These are phyloP conservation scores for Cucumis melo DNA, from an alignment of 306 rosid genomes.

Conservation along the genomic window DNA sequence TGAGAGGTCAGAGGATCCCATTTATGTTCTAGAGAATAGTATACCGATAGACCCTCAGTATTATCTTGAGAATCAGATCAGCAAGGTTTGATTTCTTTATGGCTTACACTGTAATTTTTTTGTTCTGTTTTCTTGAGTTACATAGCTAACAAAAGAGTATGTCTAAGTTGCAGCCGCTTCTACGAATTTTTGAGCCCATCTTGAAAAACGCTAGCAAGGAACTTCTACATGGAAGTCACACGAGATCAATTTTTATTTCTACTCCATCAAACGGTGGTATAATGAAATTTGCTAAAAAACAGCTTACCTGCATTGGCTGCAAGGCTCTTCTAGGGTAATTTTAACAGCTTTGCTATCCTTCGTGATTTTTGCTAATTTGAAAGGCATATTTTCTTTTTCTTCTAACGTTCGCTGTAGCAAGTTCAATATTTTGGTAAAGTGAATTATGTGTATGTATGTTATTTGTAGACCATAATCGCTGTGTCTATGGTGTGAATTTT, in stretches of 20 bases:
- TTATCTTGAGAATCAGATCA: conserved; percentile 95
- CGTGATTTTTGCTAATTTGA: background rate
- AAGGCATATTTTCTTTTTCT: background rate
- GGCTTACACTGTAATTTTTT: background rate
- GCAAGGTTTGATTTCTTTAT: conserved; percentile 48
- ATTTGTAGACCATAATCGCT: background rate
- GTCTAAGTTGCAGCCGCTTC: conserved; percentile 63
- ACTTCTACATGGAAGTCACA: conserved; percentile 96
- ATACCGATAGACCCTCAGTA: conserved; percentile 94
- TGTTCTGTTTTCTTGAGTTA: conserved; percentile 8
- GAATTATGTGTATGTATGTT: background rate
- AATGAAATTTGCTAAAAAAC: conserved; percentile 83
- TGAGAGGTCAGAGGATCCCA: conserved; percentile 94
- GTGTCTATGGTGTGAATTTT: no score
- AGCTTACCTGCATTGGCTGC: conserved; percentile 84
- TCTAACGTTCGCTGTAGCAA: background rate
- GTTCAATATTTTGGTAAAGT: background rate
- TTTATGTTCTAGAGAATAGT: conserved; percentile 87
- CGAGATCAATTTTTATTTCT: conserved; percentile 82
- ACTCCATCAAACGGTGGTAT: conserved; percentile 90
- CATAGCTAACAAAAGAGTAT: conserved; percentile 9
- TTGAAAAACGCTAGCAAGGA: conserved; percentile 90
- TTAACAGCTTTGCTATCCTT: background rate
- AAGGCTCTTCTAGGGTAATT: conserved; percentile 84
- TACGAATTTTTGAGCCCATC: conserved; percentile 95